Base-by-base conservation (phyloP, 2,329 filamentous ascomycete genomes). In the Pseudopithomyces chartarum region DNA sequence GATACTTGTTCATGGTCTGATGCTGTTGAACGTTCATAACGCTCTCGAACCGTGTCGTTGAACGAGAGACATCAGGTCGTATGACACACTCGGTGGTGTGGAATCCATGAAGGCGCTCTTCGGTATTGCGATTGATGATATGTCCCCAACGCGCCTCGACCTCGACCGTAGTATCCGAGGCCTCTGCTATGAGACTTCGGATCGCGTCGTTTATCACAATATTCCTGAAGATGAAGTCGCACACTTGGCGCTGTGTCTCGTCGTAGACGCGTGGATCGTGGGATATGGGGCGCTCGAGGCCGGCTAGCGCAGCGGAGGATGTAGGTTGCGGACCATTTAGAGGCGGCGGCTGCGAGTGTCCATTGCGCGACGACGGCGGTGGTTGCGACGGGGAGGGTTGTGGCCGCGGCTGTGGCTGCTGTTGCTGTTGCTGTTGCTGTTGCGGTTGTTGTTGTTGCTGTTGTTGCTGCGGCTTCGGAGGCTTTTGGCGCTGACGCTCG, bases 11-110 rank as follows among this genome's bases (percentile, higher is more conserved):
- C 78, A 94, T 87, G 19, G 80, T 80, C 67, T 89, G 88, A 77
- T 98, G 94, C 79, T 97, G 92, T 80, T 95, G 91, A 80, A 92
- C 87, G 4, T 90, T 93, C 94, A 98, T 97, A 59, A 87, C 91
- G 70, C 92, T 97, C 66, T 88, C 86, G 69, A 98, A 99, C 0
- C 69, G 70, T 43, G 67, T 62, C n/a, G 69, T 67, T 42, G 65
- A 39, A 3, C 56, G 55, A 10, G 63, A 56, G 11, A 55, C 62
- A 1, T 17, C 39, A 6, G 50, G 17, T 44, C 63, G 65, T 12
- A 76, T 47, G 23, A 75, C 66, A 44, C 68, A 71, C 50, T 76
- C 80, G 46, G 86, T 89, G 71, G 95, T 90, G 0, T 90, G 88
- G 20, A 83, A 75, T 4, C 95, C 82, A 6, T 86, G 85, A 10